Evolutionary conservation across 345 rosid species (phyloP), one percentile per base, ranked within the genome.

Genomic region (Camelina sativa): DNA sequence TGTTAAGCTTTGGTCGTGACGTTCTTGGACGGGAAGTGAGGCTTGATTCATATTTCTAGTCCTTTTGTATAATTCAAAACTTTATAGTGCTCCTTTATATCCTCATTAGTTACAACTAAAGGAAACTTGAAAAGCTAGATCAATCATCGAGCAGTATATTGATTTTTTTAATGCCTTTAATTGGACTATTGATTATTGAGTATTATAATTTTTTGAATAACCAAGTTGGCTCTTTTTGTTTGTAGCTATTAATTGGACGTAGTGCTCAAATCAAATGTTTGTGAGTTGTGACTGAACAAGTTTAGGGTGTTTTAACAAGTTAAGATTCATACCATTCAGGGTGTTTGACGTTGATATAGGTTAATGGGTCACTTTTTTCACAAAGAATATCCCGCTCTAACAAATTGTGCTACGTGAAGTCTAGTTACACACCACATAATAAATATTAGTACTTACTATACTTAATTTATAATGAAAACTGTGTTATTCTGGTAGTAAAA

Each of bases 11-110:
- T 75, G 54, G 62, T 75, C 62, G 55, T 43, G 59, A 50, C 55
- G 68, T 67, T 75, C 46, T 30, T 60, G 53, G 79, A 75, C 73
- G 67, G 61, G 73, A 75, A 51, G 5, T 67, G 38, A 7, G 68
- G 60, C 62, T 67, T 67, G 48, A 73, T 75, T 75, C 71, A 9
- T 56, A 22, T 11, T 44, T 20, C 20, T 20, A 55, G 71, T 46
- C 34, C 47, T 50, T 50, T 50, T 50, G 62, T 67, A 34, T 34
- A 61, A 67, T 61, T 25, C 7, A 50, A 22, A 22, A 58, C 54
- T 8, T 75, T 40, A 50, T 51, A 75, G 67, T 67, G 68, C 67
- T 67, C 38, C 15, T 51, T 75, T 67, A 28, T 16, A 50, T 60
- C 34, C 46, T 43, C 12, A 59, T 51, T 59, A 30, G 55, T 28